Evolutionary conservation across 2,329 filamentous ascomycete species (phyloP), one percentile per base, ranked within the genome.

Genomic region (Monosporascus sp.): DNA sequence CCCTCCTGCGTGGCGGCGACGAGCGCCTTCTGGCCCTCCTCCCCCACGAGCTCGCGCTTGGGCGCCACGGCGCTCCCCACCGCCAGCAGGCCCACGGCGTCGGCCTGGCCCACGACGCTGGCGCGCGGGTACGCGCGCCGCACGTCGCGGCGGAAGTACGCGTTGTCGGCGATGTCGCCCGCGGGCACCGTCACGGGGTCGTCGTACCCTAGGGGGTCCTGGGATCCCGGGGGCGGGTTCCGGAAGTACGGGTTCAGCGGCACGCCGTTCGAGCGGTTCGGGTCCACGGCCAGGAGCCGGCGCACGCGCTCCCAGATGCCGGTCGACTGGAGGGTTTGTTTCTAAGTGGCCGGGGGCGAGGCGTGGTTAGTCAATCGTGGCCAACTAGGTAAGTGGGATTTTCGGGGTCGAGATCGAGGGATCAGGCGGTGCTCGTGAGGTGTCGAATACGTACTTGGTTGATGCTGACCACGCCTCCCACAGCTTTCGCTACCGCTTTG

Each of bases 191-290:
- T 95, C 54, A 93, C 88, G 22, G 89, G 89, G 69, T 96, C 90
- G 70, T 89, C 83, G 76, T 93, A 94, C 54, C 72, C 72, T 53
- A 81, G 74, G 37, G 90, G 89, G 64, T 90, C 85, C 65, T 83
- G 76, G 60, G 76, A 79, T 60, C 88, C 90, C 9, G 88, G 94
- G 48, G 92, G 74, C 55, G 94, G 94, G 74, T 89, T 87, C 64
- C 94, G 92, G 82, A 83, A 97, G 77, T 92, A 86, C 41, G 91
- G 85, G 81, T 97, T 97, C 65, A 99, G 77, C 47, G 94, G 94
- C 20, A 99, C 78, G 72, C 94, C 94, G 65, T 88, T 91, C 61
- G 92, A 97, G 60, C 94, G 92, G 67, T 89, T 84, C 37, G 91
- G 82, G 71, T 96, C 93, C 66, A 99, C 76, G 61, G 90, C 84